Conservation (phyloP, 805 yeast species). For the Suhomyces xylopsoci region DNA sequence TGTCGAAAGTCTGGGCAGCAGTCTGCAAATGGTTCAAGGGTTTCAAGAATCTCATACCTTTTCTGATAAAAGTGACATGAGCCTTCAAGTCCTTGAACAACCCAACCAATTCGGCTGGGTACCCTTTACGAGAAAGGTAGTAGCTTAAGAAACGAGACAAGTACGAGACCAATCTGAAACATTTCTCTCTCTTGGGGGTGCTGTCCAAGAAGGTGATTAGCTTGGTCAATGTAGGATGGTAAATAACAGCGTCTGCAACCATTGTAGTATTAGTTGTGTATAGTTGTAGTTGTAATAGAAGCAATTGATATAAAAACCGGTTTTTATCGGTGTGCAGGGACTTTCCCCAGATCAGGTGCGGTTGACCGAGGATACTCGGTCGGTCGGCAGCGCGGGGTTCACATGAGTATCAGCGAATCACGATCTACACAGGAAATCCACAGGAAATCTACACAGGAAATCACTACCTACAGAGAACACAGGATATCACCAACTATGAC, state of each 20-base stretch:
- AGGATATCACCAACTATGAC: too few species aligned
- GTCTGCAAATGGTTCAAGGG: conserved; percentile 70
- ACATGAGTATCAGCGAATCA: background rate
- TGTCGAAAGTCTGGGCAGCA: conserved; percentile 65
- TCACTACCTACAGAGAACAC: too few species aligned
- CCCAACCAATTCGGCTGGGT: conserved; percentile 43
- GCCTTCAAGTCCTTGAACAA: conserved; percentile 55
- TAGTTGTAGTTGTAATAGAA: background rate
- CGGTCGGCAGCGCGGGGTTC: background rate
- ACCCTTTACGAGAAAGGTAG: conserved; percentile 57
- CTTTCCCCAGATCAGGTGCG: background rate
- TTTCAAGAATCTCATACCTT: conserved; percentile 79
- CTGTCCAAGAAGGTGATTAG: conserved; percentile 62
- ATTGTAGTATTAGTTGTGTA: conserved; percentile 26
- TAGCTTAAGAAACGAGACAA: conserved; percentile 69
- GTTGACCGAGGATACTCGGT: background rate
- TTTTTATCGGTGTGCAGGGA: background rate
- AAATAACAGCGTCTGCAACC: conserved; percentile 66
- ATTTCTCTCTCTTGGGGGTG: conserved; percentile 75
- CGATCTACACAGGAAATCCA: too few species aligned
- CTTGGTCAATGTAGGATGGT: conserved; percentile 69
- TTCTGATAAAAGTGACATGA: conserved; percentile 69
- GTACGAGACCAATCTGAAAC: conserved; percentile 76
- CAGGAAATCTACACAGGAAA: too few species aligned
- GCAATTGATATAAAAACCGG: background rate